These are phyloP conservation scores for Podaxis pistillaris DNA, from an alignment of 768 basidiomycete genomes.

Conservation along the genomic window DNA sequence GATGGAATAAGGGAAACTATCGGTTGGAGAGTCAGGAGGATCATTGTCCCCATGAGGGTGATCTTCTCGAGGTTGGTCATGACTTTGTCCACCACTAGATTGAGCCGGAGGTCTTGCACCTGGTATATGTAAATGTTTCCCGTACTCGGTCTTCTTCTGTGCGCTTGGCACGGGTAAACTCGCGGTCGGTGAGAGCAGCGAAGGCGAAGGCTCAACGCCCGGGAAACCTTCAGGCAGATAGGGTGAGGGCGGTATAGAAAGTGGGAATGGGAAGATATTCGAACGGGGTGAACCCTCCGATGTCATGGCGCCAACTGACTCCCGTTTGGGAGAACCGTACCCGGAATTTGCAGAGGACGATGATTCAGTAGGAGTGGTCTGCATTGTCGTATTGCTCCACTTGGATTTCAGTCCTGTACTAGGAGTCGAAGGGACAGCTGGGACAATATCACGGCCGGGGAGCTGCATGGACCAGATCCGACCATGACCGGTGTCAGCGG, in stretches of 20 bases:
- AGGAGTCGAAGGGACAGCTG: background rate
- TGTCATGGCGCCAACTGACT: slow-evolving; percentile 9
- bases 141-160: background rate
- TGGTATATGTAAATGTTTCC: background rate
- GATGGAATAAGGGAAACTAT: slow-evolving; percentile 56
- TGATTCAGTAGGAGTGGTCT: slow-evolving; percentile 23
- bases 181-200: slow-evolving; percentile 2
- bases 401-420: slow-evolving; percentile 28
- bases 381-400: slow-evolving; percentile 42
- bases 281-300: slow-evolving; percentile 19
- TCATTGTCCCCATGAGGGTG: slow-evolving; percentile 15
- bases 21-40: slow-evolving; percentile 48
- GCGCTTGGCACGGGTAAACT: background rate
- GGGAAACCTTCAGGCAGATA: slow-evolving; percentile 28
- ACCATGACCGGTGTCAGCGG: background rate
- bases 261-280: slow-evolving; percentile 42
- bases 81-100: background rate
- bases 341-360: slow-evolving; percentile 4
- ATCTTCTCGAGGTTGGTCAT: slow-evolving; percentile 9
- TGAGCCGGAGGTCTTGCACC: background rate
- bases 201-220: slow-evolving; percentile 17
- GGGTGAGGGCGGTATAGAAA: slow-evolving; percentile 41
- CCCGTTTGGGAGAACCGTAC: slow-evolving; percentile 22
- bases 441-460: background rate
- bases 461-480: slow-evolving; percentile 13